A percentile compares a stretch with the other conserved stretches of the same genome.
phyloP scores from a whole-genome alignment of 2,329 filamentous ascomycete species.

The Parastagonospora nodorum region DNA sequence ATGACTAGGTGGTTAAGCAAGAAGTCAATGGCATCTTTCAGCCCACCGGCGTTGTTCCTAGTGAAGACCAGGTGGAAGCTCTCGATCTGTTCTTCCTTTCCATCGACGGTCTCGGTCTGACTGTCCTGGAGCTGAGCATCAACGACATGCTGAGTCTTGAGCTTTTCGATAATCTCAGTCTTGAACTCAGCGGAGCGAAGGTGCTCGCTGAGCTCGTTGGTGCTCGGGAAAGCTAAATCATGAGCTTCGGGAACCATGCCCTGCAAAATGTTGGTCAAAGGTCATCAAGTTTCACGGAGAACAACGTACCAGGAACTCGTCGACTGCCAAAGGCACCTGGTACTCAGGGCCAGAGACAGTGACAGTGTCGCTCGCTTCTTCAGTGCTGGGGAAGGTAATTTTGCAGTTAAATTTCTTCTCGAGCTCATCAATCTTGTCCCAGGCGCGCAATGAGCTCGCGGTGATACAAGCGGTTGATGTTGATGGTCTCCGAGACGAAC shows the following conservation, averaged over 20 bases:
- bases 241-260: constrained; percentile 98
- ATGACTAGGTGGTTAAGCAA: constrained; percentile 84
- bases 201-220: constrained; percentile 76
- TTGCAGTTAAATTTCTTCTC: constrained; percentile 99
- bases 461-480: constrained; percentile 93
- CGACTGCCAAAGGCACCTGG: constrained; percentile 95
- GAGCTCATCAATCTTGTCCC: constrained; percentile 84
- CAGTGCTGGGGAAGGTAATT: constrained; percentile 96
- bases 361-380: constrained; percentile 94
- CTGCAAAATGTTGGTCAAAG: constrained; percentile 51
- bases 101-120: constrained; percentile 48
- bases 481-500: constrained; percentile 91
- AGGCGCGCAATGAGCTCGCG: constrained; percentile 90
- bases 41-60: constrained; percentile 92
- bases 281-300: neutral
- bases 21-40: constrained; percentile 96
- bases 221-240: constrained; percentile 82
- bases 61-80: constrained; percentile 70
- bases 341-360: constrained; percentile 96
- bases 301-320: constrained; percentile 77
- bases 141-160: constrained; percentile 91
- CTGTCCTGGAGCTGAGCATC: constrained; percentile 72
- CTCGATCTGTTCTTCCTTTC: constrained; percentile 51
- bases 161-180: constrained; percentile 77
- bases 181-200: constrained; percentile 82